These are phyloP conservation scores for Tetrahymena elliotti DNA, from an alignment of 73 alveolate genomes.

Conservation along the genomic window DNA sequence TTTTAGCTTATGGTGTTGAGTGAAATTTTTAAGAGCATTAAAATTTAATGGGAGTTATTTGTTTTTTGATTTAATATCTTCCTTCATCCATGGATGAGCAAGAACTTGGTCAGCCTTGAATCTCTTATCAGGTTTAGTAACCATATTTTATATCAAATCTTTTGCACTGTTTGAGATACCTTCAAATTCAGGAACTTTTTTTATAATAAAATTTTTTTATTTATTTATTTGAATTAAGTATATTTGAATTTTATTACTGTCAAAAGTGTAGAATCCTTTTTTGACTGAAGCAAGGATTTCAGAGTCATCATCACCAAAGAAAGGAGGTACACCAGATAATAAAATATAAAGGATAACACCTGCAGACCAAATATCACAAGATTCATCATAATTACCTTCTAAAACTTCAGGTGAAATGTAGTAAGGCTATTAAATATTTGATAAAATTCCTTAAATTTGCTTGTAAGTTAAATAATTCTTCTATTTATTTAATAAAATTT, in stretches of 20 bases:
- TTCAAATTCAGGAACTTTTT: not conserved
- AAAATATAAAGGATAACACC: constrained; percentile 67
- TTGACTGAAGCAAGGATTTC: constrained; percentile 51
- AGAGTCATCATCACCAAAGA: constrained; percentile 81
- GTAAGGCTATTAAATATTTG: not conserved
- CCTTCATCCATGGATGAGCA: constrained; percentile 32
- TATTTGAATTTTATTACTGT: constrained; percentile 7
- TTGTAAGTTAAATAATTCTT: not conserved
- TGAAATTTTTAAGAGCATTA: constrained; percentile 12
- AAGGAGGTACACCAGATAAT: constrained; percentile 87
- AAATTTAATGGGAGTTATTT: constrained; percentile 8
- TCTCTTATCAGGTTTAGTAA: constrained; percentile 34
- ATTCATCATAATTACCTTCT: constrained; percentile 44
- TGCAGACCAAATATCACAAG: constrained; percentile 75
- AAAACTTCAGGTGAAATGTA: constrained; percentile 70
- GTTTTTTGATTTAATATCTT: not conserved
- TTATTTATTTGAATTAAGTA: not conserved
- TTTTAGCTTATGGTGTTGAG: constrained; percentile 13
- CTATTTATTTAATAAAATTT: not conserved
- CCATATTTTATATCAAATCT: not conserved
- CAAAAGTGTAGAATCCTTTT: constrained; percentile 39
- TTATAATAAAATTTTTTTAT: constrained; percentile 12
- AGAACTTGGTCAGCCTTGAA: constrained; percentile 25
- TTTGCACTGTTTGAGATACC: not conserved
- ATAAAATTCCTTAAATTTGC: not conserved